Conservation (phyloP, 345 rosid species). For the Ceriops decandra region DNA sequence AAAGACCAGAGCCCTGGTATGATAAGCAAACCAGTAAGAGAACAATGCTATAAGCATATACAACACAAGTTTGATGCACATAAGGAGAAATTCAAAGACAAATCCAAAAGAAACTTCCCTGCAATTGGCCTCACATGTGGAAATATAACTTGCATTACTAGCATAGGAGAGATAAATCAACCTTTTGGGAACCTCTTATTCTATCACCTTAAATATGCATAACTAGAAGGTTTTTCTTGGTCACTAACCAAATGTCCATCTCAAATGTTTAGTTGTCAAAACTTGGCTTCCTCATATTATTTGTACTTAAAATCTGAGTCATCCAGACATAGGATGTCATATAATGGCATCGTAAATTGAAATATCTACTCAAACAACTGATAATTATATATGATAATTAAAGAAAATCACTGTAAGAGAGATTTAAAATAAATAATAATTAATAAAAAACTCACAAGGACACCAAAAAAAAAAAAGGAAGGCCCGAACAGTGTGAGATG, state of each 20-base stretch:
- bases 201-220: background rate
- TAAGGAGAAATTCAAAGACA: background rate
- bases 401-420: no score
- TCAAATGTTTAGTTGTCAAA: background rate
- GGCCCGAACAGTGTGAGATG: background rate
- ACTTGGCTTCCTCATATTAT: background rate
- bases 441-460: no score
- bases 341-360: background rate
- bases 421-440: no score
- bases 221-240: background rate
- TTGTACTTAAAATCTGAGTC: background rate
- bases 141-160: background rate
- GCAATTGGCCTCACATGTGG: no score
- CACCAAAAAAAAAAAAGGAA: no score
- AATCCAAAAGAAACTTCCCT: background rate
- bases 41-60: background rate
- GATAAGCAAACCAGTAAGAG: constrained; percentile 13
- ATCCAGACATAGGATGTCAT: background rate
- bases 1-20: constrained; percentile 61
- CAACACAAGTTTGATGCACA: background rate
- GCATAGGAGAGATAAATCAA: background rate
- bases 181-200: background rate
- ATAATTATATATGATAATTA: no score
- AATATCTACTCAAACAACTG: no score
- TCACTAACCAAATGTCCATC: background rate